Conservation (phyloP, 1,284 basidiomycete genomes). For the Sanghuangporus weigelae region DNA sequence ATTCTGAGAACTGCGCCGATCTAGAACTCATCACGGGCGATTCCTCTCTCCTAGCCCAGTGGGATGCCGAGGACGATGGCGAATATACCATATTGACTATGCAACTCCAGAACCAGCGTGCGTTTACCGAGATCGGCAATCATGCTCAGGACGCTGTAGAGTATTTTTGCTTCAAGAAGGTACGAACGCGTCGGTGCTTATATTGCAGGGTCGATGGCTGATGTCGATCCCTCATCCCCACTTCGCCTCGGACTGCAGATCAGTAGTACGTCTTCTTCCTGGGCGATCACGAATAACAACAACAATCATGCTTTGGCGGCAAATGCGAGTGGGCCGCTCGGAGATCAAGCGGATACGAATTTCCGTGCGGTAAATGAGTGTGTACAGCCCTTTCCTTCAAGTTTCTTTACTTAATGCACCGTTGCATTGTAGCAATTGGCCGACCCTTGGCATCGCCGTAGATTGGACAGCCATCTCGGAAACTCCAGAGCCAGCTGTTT, state of each 20-base stretch:
- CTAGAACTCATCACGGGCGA: slow-evolving; percentile 33
- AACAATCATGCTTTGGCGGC: background rate
- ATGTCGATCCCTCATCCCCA: background rate
- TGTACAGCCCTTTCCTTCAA: background rate
- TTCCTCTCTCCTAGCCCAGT: slow-evolving; percentile 25
- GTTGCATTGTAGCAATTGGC: slow-evolving; percentile 26
- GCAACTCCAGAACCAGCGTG: slow-evolving; percentile 18
- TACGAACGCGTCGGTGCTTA: background rate
- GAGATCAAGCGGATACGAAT: background rate
- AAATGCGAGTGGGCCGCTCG: background rate
- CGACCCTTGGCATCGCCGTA: slow-evolving; percentile 30
- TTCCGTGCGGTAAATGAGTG: slow-evolving; percentile 3
- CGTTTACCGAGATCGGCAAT: slow-evolving; percentile 5
- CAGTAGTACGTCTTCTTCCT: slow-evolving; percentile 1
- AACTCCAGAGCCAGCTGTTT: slow-evolving; percentile 29
- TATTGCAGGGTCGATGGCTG: background rate
- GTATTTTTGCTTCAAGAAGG: slow-evolving; percentile 9
- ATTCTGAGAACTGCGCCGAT: background rate
- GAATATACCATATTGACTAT: slow-evolving; percentile 27
- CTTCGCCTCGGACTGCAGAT: background rate
- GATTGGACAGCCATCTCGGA: slow-evolving; percentile 25
- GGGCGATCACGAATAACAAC: slow-evolving; percentile 7
- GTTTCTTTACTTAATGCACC: background rate
- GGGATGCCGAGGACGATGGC: slow-evolving; percentile 25
- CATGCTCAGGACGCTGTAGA: slow-evolving; percentile 3